A percentile compares a stretch with the other conserved stretches of the same genome.
These are phyloP conservation scores for Aspergillus ellipticus DNA, from an alignment of 495 filamentous ascomycete species.

Conservation along the genomic window DNA sequence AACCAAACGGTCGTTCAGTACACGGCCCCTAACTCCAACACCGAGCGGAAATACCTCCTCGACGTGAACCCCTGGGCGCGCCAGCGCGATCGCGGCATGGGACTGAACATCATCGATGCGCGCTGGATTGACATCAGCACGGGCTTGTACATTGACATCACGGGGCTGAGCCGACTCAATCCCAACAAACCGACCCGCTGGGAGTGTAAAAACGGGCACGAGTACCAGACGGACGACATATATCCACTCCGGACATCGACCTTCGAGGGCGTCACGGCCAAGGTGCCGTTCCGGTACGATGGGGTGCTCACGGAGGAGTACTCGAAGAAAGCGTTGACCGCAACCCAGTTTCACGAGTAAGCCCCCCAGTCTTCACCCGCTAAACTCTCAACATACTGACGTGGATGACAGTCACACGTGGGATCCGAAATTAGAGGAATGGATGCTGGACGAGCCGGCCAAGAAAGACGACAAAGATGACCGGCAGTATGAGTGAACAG, in stretches of 20 bases:
- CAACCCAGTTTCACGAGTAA: conserved; percentile 52
- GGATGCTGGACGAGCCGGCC: conserved; percentile 26
- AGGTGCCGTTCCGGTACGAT: conserved; percentile 60
- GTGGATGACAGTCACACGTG: conserved; percentile 29
- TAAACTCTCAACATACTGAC: conserved; percentile 5
- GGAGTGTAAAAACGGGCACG: conserved; percentile 80
- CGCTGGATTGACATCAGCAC: conserved; percentile 76
- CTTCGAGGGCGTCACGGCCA: conserved; percentile 58
- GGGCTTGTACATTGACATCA: conserved; percentile 85
- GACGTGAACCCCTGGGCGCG: conserved; percentile 72
- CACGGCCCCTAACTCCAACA: conserved; percentile 24
- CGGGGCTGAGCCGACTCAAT: conserved; percentile 69
- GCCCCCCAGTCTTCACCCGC: conserved; percentile 13
- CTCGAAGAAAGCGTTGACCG: conserved; percentile 44
- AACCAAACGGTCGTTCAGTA: conserved; percentile 66
- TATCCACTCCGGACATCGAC: conserved; percentile 53
- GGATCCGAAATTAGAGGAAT: conserved; percentile 28
- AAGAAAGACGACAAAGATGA: conserved; percentile 19
- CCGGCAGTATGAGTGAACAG: conserved; percentile 26
- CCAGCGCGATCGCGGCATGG: conserved; percentile 57
- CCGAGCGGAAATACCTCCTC: conserved; percentile 60
- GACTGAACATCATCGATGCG: conserved; percentile 79
- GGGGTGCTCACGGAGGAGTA: conserved; percentile 61
- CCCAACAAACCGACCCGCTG: conserved; percentile 60
- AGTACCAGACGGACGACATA: conserved; percentile 54